Evolutionary conservation across 352 stramenopile species (phyloP), one percentile per base, ranked within the genome.

Genomic region (Albugo candida): DNA sequence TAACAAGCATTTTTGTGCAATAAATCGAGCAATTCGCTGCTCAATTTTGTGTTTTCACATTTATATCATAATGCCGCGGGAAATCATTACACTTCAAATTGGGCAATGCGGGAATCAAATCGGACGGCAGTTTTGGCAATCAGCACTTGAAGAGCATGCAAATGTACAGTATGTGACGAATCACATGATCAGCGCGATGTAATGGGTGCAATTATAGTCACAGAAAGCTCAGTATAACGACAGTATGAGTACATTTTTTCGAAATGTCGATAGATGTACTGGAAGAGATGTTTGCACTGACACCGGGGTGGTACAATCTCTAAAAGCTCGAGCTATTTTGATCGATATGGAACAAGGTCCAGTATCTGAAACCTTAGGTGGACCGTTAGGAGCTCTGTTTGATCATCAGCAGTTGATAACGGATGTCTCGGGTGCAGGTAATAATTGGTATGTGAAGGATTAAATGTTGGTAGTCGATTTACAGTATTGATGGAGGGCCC

Each of bases 91-190:
- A 34, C 56, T 96, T 41, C 85, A 96, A 59, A 82, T 96, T 18
- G 87, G 87, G 18, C 87, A 96, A 68, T 95, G 83, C 62, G 87
- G 86, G 46, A 96, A 96, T 67, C 87, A 96, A 65, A 93, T 96
- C 52, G 87, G 87, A 2, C 64, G 74, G 8, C 64, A 82, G 61
- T 96, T 96, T 66, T 96, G 87, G 87, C 64, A 91, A 54, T 59
- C 91, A 41, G 77, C 75, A 18, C 67, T 95, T 36, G 65, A 82
- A 41, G 87, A 96, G 59, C 86, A 96, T 65, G 83, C 80, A 14
- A 63, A 76, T 54, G 67, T 75, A 48, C 16, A 39, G 2, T 20
- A 10, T 48, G 10, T 16, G 43, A 10, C n/a, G 43, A 17, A 20
- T 2, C 4, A 13, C 27, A 13, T 31, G 14, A 31, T n/a, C 14